These are phyloP conservation scores for Rhodomyrtus psidioides DNA, from an alignment of 441 rosid species.

Conservation along the genomic window DNA sequence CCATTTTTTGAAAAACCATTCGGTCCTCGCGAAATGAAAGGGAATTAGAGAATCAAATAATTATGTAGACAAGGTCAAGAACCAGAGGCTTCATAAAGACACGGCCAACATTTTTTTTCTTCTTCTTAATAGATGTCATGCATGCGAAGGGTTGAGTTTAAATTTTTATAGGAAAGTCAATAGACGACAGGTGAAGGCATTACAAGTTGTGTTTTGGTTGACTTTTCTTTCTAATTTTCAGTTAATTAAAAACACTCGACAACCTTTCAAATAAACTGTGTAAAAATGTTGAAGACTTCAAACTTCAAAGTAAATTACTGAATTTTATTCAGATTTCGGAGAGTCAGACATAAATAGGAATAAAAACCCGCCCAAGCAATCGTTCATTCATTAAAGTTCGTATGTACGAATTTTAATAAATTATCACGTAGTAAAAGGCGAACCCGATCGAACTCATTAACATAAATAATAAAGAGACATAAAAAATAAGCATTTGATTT, in stretches of 20 bases:
- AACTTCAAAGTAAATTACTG: neutral
- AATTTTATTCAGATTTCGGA: neutral
- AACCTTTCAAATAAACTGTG: neutral
- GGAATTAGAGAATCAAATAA: neutral
- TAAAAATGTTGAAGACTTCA: neutral
- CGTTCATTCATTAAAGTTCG: neutral
- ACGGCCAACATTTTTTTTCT: neutral
- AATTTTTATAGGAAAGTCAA: neutral
- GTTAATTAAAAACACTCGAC: neutral
- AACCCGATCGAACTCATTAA: neutral
- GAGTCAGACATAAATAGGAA: neutral
- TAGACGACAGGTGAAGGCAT: neutral
- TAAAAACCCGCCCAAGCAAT: neutral
- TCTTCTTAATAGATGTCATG: neutral
- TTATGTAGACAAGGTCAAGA: neutral
- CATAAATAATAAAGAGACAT: neutral
- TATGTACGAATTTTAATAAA: neutral
- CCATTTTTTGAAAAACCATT: neutral
- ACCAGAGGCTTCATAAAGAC: neutral
- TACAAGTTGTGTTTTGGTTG: no score
- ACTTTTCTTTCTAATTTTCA: no score
- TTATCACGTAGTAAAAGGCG: fast-evolving
- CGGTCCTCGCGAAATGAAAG: neutral
- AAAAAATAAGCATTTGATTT: neutral
- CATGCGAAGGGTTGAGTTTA: neutral